Evolutionary conservation across 208 protist species (phyloP), one percentile per base, ranked within the genome.

Genomic region (Leishmania lainsoni): DNA sequence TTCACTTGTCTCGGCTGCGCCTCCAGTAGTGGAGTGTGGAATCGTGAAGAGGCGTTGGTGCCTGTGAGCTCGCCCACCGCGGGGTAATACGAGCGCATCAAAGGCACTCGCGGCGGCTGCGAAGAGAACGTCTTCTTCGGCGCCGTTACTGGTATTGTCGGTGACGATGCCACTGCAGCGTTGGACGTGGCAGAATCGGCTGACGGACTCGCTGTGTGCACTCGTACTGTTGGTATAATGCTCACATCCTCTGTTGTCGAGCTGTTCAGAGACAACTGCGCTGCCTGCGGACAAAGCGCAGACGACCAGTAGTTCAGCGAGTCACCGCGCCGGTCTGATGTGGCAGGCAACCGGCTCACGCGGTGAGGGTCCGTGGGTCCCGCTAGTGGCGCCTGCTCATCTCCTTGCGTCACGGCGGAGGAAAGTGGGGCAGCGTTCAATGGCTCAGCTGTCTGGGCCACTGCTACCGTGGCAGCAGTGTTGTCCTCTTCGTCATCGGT

Each of bases 1-100:
- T 83, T 74, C 39, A 95, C 74, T 45, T 72, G 65, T 52, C 8
- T 32, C 32, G 85, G 87, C n/a, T 81, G 45, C 51, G 87, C 80
- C n/a, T 29, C 10, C 54, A 90, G 75, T 51, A 59, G 20, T 54
- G 86, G 86, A 5, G 39, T 35, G 59, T 83, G 79, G 39, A 77
- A 80, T 49, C 75, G 76, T 10, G 81, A 76, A n/a, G 83, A 80
- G 42, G 85, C 79, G 20, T 63, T 81, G 29, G 78, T 81, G 59
- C 81, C 81, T 2, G 79, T 80, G 29, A 70, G 54, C 45, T 59
- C 74, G 42, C 78, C 63, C 9, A 58, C 66, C 5, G 81, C 48
- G 22, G 76, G 20, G 5, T 49, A 39, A 42, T 82, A 81, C n/a
- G 83, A 84, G 52, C 58, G 80, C 86, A 89, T 84, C 65, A 89